These are phyloP conservation scores for Kwoniella botswanensis DNA, from an alignment of 768 basidiomycete genomes.

Conservation along the genomic window DNA sequence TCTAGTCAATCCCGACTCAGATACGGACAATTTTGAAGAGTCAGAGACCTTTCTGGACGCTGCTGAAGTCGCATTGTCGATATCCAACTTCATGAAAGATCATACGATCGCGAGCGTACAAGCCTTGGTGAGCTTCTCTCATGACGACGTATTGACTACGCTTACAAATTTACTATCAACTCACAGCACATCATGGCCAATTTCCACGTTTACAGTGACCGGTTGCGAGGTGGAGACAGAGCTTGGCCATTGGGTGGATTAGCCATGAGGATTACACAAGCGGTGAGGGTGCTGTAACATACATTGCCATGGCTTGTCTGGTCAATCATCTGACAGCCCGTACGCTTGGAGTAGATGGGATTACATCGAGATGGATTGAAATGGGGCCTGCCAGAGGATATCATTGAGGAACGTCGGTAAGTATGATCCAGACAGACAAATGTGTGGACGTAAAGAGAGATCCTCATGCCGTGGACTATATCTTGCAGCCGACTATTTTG, in stretches of 20 bases:
- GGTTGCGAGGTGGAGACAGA: slow-evolving; percentile 27
- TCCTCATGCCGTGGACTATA: background rate
- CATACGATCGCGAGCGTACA: slow-evolving; percentile 23
- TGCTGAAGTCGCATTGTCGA: slow-evolving; percentile 11
- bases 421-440: background rate
- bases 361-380: slow-evolving; percentile 2
- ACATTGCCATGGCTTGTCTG: too few relatives aligned
- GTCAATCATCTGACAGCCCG: too few relatives aligned
- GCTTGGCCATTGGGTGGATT: slow-evolving; percentile 35
- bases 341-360: background rate
- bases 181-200: slow-evolving; percentile 24
- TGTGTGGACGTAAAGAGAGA: too few relatives aligned
- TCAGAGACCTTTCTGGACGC: background rate
- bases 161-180: background rate
- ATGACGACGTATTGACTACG: background rate
- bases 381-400: background rate
- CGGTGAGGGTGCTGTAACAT: background rate
- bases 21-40: background rate
- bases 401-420: background rate
- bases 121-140: slow-evolving; percentile 13
- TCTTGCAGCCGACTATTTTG: background rate
- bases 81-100: slow-evolving; percentile 20
- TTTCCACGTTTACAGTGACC: slow-evolving; percentile 20
- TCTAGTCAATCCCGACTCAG: slow-evolving; percentile 14
- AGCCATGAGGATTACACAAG: slow-evolving; percentile 22